These are phyloP conservation scores for Thalassiosira sp. DNA, from an alignment of 352 stramenopile species.

Conservation along the genomic window DNA sequence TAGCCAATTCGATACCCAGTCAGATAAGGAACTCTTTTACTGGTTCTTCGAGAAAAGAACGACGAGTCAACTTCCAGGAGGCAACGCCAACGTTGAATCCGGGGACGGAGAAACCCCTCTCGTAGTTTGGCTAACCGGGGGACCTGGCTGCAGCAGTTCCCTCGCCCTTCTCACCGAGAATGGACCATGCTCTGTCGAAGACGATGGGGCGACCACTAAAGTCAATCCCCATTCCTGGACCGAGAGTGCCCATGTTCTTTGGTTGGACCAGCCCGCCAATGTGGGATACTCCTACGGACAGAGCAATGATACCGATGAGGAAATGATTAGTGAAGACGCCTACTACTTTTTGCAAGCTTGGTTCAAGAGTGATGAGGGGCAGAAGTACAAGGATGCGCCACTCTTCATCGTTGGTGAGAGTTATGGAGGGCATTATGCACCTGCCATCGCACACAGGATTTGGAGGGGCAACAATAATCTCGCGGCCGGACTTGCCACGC, in stretches of 20 bases:
- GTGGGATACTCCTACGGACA: constrained; percentile 93
- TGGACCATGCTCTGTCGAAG: constrained; percentile 92
- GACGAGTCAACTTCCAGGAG: constrained; percentile 23
- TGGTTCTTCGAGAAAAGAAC: constrained; percentile 92
- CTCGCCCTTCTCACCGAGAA: constrained; percentile 94
- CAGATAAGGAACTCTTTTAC: constrained; percentile 94
- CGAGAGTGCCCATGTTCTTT: constrained; percentile 92
- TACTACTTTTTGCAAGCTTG: constrained; percentile 95
- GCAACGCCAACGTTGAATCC: constrained; percentile 18
- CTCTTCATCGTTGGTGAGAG: constrained; percentile 93
- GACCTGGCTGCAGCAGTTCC: constrained; percentile 91
- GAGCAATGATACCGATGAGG: constrained; percentile 89
- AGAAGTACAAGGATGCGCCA: constrained; percentile 70
- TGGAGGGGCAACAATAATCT: constrained; percentile 69
- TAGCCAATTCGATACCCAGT: constrained; percentile 57
- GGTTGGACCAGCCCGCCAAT: constrained; percentile 93
- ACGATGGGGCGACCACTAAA: constrained; percentile 87
- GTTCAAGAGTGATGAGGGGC: constrained; percentile 89
- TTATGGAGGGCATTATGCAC: constrained; percentile 91
- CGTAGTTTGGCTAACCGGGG: constrained; percentile 97
- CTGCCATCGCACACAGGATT: constrained; percentile 77
- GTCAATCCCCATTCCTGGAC: constrained; percentile 94
- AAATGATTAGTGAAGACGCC: constrained; percentile 93
- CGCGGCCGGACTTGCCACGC: constrained; percentile 24
- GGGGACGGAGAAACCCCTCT: constrained; percentile 87